Evolutionary conservation across 2,329 filamentous ascomycete species (phyloP), one percentile per base, ranked within the genome.

Genomic region (Phaeosphaeria sp.): DNA sequence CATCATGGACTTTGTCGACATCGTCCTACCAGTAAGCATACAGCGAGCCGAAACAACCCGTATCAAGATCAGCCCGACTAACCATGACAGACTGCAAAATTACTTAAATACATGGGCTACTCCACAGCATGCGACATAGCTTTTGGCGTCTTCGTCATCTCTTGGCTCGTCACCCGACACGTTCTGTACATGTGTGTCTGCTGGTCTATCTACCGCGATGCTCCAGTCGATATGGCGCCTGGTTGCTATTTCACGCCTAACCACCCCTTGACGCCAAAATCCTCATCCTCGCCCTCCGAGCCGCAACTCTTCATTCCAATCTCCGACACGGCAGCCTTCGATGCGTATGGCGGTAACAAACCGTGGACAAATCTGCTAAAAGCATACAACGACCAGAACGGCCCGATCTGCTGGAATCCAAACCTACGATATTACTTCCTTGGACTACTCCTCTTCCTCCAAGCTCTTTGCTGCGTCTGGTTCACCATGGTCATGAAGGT

Each of bases 1-100:
- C 53, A 84, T 96, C 64, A 97, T 98, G 93, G 95, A 99, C 72
- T 84, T 96, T 52, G 92, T 96, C 47, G 95, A 98, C 73, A 84
- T 97, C 50, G 84, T 97, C 59, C 84, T 99, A 42, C 90, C 94
- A 46, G 92, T 97, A 65, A 66, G 68, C 30, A 23, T 1, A 23
- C 25, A 20, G 15, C 15, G 13, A 30, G 22, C 22, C 0, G 11
- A 13, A n/a, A 11, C 6, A 1, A 13, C n/a, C n/a, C n/a, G 18
- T 10, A 36, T 22, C 7, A 13, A 41, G 33, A 21, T 25, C 6
- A 42, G n/a, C 18, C 5, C 18, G 21, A 51, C 63, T 66, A 46
- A 66, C 63, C 61, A 52, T 54, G n/a, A 6, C 48, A 96, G 92
- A 81, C 88, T 27, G 95, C 95, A 67, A 99, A 99, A 79, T 91